These are phyloP conservation scores for Fonsecaea pedrosoi DNA, from an alignment of 2,329 filamentous ascomycete genomes.

Conservation along the genomic window DNA sequence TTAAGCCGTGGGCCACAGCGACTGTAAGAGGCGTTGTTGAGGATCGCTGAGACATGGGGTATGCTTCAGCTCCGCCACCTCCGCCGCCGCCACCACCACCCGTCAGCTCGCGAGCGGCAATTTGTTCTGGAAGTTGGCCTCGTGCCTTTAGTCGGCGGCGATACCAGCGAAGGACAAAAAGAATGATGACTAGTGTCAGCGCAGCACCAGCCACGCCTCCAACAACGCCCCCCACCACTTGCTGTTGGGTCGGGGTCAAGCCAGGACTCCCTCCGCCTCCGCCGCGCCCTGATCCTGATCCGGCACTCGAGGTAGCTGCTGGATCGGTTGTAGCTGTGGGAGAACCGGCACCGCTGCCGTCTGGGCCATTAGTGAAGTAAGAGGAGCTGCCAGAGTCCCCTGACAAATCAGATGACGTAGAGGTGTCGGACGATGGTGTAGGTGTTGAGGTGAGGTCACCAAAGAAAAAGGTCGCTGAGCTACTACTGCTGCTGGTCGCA, in stretches of 20 bases:
- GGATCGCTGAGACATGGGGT: constrained; percentile 47
- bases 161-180: constrained; percentile 62
- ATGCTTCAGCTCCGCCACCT: constrained; percentile 11
- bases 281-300: constrained; percentile 31
- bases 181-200: constrained; percentile 56
- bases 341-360: constrained; percentile 21
- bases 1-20: constrained; percentile 48
- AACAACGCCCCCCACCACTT: constrained; percentile 68
- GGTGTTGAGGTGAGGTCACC: constrained; percentile 25
- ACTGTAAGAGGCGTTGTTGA: constrained; percentile 50
- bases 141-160: constrained; percentile 45
- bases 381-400: constrained; percentile 9
- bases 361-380: constrained; percentile 6
- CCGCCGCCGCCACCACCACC: constrained; percentile 2
- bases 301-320: constrained; percentile 34
- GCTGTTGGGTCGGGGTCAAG: constrained; percentile 50
- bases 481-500: constrained; percentile 2
- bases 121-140: constrained; percentile 41
- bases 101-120: constrained; percentile 37
- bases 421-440: constrained; percentile 13
- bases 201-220: constrained; percentile 66
- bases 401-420: constrained; percentile 1
- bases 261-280: constrained; percentile 33
- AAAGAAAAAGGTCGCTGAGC: constrained; percentile 27
- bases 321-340: constrained; percentile 27